Evolutionary conservation across 1,139 yeast genomes (phyloP).

Genomic region (Zygosaccharomyces sapae): DNA sequence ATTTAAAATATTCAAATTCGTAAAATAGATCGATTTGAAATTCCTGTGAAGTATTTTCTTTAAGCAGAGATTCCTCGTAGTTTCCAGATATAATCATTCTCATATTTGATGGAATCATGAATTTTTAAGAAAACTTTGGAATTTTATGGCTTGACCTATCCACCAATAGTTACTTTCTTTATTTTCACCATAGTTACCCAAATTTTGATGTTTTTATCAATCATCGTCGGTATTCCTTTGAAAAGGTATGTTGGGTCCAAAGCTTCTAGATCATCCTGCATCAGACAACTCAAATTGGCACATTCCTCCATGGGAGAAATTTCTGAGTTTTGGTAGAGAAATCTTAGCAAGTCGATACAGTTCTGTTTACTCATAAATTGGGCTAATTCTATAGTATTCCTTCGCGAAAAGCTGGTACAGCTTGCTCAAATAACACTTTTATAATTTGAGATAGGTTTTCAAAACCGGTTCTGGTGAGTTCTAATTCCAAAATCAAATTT

Average conservation of each 20-base stretch:
- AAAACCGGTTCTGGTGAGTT: conserved; percentile 43
- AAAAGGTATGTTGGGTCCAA: conserved; percentile 40
- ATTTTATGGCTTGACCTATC: conserved; percentile 38
- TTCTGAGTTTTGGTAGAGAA: conserved; percentile 39
- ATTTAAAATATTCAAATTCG: conserved; percentile 37
- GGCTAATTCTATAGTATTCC: conserved; percentile 35
- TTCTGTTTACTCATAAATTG: conserved; percentile 43
- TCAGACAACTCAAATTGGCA: conserved; percentile 35
- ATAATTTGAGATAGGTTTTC: conserved; percentile 36
- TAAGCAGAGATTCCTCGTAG: conserved; percentile 8
- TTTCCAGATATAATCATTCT: conserved; percentile 37
- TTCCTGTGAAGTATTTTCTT: conserved; percentile 3
- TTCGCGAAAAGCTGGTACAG: conserved; percentile 26
- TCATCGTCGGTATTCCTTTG: conserved; percentile 40
- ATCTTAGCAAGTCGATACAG: conserved; percentile 44
- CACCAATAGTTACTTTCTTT: conserved; percentile 39
- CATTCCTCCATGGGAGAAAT: conserved; percentile 45
- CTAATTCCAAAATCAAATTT: conserved; percentile 45
- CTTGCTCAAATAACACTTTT: conserved; percentile 32
- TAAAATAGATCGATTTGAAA: conserved; percentile 35
- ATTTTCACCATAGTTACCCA: conserved; percentile 35
- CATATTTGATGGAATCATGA: conserved; percentile 35
- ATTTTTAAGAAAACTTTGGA: conserved; percentile 34
- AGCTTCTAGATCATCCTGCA: conserved; percentile 38
- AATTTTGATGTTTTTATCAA: conserved; percentile 22